A percentile compares a stretch with the other conserved stretches of the same genome.
Evolutionary conservation across 2,329 filamentous ascomycete species (phyloP).

Genomic region (Fusarium begoniae): DNA sequence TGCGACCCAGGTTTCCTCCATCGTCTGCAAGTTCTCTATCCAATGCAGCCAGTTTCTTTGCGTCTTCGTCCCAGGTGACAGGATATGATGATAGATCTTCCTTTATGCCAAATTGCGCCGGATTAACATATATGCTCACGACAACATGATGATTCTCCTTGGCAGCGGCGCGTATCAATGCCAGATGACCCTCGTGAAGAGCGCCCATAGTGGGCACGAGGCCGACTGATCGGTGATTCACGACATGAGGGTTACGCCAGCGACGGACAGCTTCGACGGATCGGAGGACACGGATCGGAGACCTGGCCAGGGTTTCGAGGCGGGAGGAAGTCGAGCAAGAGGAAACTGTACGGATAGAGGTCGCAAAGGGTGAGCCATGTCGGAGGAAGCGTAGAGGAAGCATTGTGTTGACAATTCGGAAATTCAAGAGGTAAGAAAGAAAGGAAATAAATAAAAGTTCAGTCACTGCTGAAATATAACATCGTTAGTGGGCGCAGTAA

Average conservation of each 20-base stretch:
- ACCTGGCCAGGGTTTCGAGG: constrained; percentile 62
- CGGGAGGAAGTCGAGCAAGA: constrained; percentile 32
- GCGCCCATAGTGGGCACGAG: constrained; percentile 98
- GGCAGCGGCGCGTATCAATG: constrained; percentile 84
- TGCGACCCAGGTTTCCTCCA: constrained; percentile 68
- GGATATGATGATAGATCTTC: constrained; percentile 93
- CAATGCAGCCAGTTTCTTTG: constrained; percentile 71
- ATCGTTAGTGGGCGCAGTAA: constrained; percentile 34
- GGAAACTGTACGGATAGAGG: constrained; percentile 35
- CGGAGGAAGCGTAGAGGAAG: constrained; percentile 29
- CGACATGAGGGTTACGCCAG: constrained; percentile 72
- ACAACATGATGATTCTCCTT: constrained; percentile 86
- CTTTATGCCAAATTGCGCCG: constrained; percentile 89
- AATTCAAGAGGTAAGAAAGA: not conserved
- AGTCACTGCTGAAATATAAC: constrained; percentile 30
- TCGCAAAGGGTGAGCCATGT: constrained; percentile 21
- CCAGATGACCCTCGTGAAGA: constrained; percentile 89
- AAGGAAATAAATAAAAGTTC: not conserved
- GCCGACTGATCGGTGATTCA: constrained; percentile 77
- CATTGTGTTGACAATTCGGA: constrained; percentile 15
- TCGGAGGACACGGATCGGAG: constrained; percentile 77
- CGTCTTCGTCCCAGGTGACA: constrained; percentile 85
- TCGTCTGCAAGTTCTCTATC: constrained; percentile 77
- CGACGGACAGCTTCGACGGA: constrained; percentile 75
- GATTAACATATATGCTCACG: constrained; percentile 94